phyloP scores from a whole-genome alignment of 1,284 basidiomycete species.

The Schizophyllum amplum region DNA sequence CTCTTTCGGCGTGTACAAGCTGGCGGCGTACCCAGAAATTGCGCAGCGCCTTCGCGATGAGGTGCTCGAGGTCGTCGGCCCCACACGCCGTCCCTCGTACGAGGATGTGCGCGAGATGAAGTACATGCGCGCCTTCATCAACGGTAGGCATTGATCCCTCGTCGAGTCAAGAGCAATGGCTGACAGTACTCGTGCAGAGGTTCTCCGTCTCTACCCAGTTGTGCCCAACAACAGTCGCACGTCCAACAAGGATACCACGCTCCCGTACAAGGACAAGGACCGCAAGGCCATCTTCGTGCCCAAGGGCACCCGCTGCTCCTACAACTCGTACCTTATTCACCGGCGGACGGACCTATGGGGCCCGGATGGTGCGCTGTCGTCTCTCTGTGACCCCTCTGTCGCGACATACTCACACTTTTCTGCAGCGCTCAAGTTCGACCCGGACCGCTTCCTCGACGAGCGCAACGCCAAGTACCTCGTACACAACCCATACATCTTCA shows the following conservation, averaged over 20 bases:
- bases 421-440: conserved; percentile 45
- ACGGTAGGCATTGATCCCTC: too few species aligned
- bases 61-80: neutral
- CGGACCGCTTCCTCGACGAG: conserved; percentile 51
- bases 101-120: conserved; percentile 11
- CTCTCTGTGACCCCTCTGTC: neutral
- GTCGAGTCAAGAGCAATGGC: too few species aligned
- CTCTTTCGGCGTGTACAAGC: conserved; percentile 23
- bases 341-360: conserved; percentile 32
- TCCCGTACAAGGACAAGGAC: too few species aligned
- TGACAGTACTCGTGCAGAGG: too few species aligned
- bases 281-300: neutral
- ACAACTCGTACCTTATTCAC: conserved; percentile 27
- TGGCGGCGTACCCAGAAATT: conserved; percentile 23
- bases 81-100: conserved; percentile 9
- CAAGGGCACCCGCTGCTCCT: conserved; percentile 4
- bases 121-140: too few species aligned
- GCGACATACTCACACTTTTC: neutral
- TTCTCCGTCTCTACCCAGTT: too few species aligned
- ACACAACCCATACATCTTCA: conserved; percentile 51
- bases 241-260: too few species aligned
- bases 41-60: conserved; percentile 29
- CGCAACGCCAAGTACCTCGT: conserved; percentile 40
- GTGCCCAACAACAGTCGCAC: too few species aligned
- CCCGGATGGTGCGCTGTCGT: conserved; percentile 24